Conservation (phyloP, 441 rosid genomes). For the Euphorbia schlechtendalii region DNA sequence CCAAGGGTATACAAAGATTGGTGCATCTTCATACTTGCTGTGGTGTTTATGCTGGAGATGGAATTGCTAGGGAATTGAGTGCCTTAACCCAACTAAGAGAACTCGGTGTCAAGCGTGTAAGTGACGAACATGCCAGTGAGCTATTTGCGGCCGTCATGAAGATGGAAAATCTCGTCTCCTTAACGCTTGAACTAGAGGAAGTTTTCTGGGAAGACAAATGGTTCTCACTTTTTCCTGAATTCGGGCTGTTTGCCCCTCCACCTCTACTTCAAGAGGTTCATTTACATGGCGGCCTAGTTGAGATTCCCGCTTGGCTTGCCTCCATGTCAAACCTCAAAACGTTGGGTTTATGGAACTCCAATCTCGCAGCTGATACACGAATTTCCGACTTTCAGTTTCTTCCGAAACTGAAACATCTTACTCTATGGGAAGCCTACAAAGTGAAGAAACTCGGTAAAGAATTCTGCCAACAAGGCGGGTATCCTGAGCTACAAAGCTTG, state of each 20-base stretch:
- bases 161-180: conserved; percentile 11
- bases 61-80: conserved; percentile 20
- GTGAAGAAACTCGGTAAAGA: conserved; percentile 10
- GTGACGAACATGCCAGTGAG: conserved; percentile 17
- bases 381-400: conserved; percentile 12
- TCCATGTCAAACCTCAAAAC: conserved; percentile 1
- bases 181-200: conserved; percentile 2
- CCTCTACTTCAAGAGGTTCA: conserved; percentile 7
- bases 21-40: conserved; percentile 10
- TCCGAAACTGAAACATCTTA: conserved; percentile 16
- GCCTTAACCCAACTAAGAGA: conserved; percentile 5
- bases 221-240: conserved; percentile 4
- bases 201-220: not conserved
- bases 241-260: conserved; percentile 12
- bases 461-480: conserved; percentile 16
- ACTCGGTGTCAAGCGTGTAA: conserved; percentile 3
- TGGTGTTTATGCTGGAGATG: conserved; percentile 18
- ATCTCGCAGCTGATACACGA: not conserved
- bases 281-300: conserved; percentile 2
- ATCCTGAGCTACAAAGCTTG: conserved; percentile 12
- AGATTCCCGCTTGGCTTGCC: conserved; percentile 18
- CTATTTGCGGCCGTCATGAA: conserved; percentile 5
- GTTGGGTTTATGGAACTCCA: too few species aligned
- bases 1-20: conserved; percentile 13
- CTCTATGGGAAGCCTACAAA: conserved; percentile 3